Percentiles rank a stretch among this genome's conserved stretches.
Evolutionary conservation across 257 asterid species (phyloP).

Genomic region (Fraxinus americana): DNA sequence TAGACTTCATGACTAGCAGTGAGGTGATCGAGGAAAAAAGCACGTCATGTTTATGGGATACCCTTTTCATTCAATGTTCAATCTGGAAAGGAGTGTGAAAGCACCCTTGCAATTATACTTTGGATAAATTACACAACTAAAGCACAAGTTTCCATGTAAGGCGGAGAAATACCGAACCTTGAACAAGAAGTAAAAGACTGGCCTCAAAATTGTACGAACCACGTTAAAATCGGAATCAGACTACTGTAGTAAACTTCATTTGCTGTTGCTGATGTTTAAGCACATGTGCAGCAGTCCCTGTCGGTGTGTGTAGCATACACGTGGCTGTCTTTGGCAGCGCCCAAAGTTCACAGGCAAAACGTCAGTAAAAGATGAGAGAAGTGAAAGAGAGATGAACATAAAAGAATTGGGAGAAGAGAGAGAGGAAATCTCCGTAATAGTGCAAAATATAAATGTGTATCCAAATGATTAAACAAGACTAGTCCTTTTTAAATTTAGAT

Average conservation of each 20-base stretch:
- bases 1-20: background rate
- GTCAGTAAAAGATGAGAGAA: background rate
- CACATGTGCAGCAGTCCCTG: background rate
- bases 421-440: background rate
- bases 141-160: background rate
- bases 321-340: background rate
- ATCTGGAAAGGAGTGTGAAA: constrained; percentile 1
- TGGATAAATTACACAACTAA: background rate
- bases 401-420: background rate
- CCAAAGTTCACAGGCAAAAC: background rate
- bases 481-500: background rate
- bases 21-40: background rate
- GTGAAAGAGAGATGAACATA: background rate
- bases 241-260: background rate
- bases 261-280: background rate
- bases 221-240: background rate
- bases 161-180: background rate
- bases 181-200: background rate
- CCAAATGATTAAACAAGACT: background rate
- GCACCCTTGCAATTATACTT: background rate
- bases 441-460: background rate
- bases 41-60: background rate
- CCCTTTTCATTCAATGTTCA: background rate
- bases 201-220: background rate
- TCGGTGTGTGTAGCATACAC: background rate